Conservation (phyloP, 257 asterid genomes). For the Fraxinus pennsylvanica region DNA sequence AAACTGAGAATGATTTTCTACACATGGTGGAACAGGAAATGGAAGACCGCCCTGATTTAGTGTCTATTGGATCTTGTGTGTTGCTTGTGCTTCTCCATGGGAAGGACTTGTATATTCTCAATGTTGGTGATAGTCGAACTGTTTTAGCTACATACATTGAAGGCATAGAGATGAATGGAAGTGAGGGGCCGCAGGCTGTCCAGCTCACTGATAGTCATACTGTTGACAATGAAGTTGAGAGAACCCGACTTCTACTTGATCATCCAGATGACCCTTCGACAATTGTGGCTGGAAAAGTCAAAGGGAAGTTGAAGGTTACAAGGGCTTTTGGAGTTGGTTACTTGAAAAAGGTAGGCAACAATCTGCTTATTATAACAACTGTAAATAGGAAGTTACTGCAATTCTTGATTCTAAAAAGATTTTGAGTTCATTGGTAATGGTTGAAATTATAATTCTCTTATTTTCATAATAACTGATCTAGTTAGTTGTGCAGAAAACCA, state of each 20-base stretch:
- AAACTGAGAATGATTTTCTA: constrained; percentile 80
- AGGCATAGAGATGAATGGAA: constrained; percentile 19
- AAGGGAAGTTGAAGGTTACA: constrained; percentile 90
- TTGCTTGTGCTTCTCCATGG: constrained; percentile 70
- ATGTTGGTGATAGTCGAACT: constrained; percentile 92
- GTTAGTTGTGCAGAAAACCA: constrained; percentile 55
- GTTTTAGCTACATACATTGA: constrained; percentile 67
- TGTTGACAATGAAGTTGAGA: constrained; percentile 77
- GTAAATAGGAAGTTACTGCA: background rate
- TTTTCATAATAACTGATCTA: background rate
- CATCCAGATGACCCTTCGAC: constrained; percentile 77
- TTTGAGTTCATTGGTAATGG: background rate
- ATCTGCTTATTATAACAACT: constrained; percentile 1
- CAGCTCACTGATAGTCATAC: constrained; percentile 84
- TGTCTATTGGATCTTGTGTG: constrained; percentile 86
- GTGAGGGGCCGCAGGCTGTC: constrained; percentile 45
- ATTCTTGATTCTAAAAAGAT: background rate
- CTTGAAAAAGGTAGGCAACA: constrained; percentile 71
- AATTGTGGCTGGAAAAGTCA: constrained; percentile 66
- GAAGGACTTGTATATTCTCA: constrained; percentile 71
- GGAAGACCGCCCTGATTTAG: constrained; percentile 96
- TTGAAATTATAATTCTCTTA: background rate
- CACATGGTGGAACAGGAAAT: constrained; percentile 96
- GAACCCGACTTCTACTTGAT: constrained; percentile 55
- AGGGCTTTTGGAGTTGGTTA: constrained; percentile 98